A percentile compares a stretch with the other conserved stretches of the same genome.
phyloP scores from a whole-genome alignment of 2,329 filamentous ascomycete species.

The Colletotrichum caudatum region DNA sequence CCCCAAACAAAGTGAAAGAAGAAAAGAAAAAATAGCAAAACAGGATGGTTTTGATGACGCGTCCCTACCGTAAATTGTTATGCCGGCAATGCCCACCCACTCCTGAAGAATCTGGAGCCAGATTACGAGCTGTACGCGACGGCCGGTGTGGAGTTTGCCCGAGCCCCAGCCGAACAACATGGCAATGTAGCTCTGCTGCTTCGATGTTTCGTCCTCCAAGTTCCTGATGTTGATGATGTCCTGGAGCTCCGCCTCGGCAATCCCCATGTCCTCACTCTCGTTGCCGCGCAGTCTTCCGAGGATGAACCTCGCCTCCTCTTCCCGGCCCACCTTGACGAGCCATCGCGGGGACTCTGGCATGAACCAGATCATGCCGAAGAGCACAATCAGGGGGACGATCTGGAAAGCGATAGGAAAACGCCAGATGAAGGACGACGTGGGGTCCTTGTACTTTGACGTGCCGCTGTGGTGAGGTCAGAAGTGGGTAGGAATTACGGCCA shows the following conservation, averaged over 20 bases:
- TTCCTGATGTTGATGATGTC: slow-evolving; percentile 69
- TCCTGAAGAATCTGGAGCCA: slow-evolving; percentile 80
- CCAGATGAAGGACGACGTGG: slow-evolving; percentile 71
- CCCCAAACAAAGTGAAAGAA: too few species aligned
- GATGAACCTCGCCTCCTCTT: slow-evolving; percentile 76
- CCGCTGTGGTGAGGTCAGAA: slow-evolving; percentile 37
- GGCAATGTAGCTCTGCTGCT: slow-evolving; percentile 68
- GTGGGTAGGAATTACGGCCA: neutral
- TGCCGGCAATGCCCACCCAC: slow-evolving; percentile 77
- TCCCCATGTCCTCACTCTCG: slow-evolving; percentile 54
- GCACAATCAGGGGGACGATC: slow-evolving; percentile 70
- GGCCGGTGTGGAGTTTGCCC: slow-evolving; percentile 73
- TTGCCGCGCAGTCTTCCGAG: slow-evolving; percentile 73
- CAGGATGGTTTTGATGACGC: too few species aligned
- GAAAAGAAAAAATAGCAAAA: too few species aligned
- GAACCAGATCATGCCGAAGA: slow-evolving; percentile 70
- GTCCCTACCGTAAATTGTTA: slow-evolving; percentile 66
- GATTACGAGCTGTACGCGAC: slow-evolving; percentile 76
- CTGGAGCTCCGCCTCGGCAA: slow-evolving; percentile 71
- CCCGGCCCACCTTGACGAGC: slow-evolving; percentile 74
- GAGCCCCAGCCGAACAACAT: slow-evolving; percentile 77
- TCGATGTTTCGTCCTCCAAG: slow-evolving; percentile 71
- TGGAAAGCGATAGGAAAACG: slow-evolving; percentile 79
- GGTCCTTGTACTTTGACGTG: slow-evolving; percentile 57
- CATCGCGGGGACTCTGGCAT: slow-evolving; percentile 78